These are phyloP conservation scores for Pleurotus platypus DNA, from an alignment of 768 basidiomycete species.

Conservation along the genomic window DNA sequence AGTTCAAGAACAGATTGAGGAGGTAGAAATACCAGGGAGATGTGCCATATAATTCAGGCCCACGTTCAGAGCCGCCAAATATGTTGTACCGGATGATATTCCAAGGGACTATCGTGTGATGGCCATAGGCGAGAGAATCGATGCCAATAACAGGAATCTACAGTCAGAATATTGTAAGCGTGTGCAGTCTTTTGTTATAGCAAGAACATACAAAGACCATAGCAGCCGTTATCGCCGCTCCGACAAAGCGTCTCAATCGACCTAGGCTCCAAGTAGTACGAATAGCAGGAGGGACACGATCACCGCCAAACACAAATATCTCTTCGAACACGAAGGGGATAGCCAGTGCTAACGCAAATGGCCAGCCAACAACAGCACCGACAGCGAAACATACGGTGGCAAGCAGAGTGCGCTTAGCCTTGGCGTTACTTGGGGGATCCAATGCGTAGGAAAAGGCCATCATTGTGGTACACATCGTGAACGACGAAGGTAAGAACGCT, in stretches of 20 bases:
- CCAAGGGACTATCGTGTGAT: constrained; percentile 77
- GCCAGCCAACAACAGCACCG: constrained; percentile 94
- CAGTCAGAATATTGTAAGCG: constrained; percentile 2
- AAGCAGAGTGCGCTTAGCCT: constrained; percentile 53
- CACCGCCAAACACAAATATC: constrained; percentile 72
- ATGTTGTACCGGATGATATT: constrained; percentile 95
- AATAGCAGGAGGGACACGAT: constrained; percentile 48
- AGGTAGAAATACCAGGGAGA: constrained; percentile 86
- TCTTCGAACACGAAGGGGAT: constrained; percentile 92
- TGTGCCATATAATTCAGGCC: constrained; percentile 93
- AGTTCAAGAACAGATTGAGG: constrained; percentile 87
- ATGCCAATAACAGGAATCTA: constrained; percentile 83
- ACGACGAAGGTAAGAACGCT: constrained; percentile 95
- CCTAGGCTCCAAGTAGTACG: constrained; percentile 51
- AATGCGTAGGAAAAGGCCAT: constrained; percentile 74
- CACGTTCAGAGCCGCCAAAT: constrained; percentile 72
- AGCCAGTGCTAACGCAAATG: constrained; percentile 85
- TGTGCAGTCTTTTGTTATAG: not conserved
- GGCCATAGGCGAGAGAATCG: constrained; percentile 87
- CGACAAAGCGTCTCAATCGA: constrained; percentile 57
- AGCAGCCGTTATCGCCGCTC: constrained; percentile 49
- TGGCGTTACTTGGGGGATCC: constrained; percentile 49
- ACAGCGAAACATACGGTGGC: constrained; percentile 72
- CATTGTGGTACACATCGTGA: constrained; percentile 87
- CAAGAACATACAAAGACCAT: constrained; percentile 56